phyloP scores from a whole-genome alignment of 345 rosid species.

The Lepidium africanum region DNA sequence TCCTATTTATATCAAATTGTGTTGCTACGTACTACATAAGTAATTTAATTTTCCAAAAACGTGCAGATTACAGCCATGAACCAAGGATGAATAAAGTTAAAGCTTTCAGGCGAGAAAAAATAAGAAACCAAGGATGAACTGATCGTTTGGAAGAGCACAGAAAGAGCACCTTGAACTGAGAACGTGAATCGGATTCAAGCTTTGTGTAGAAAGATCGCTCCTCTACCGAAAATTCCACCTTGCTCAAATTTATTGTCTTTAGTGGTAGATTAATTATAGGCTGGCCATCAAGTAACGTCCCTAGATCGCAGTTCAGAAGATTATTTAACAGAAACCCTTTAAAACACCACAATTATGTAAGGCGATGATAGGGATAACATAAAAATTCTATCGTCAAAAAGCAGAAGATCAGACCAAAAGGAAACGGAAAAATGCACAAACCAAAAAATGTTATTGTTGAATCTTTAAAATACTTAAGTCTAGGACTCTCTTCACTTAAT shows the following conservation, averaged over 20 bases:
- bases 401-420: not conserved
- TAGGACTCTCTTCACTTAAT: conserved; percentile 2
- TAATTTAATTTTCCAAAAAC: not conserved
- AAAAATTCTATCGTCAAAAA: not conserved
- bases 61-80: not conserved
- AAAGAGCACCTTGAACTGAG: conserved; percentile 72
- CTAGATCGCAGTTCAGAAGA: conserved; percentile 35
- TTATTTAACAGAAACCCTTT: conserved; percentile 16
- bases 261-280: conserved; percentile 86
- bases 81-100: not conserved
- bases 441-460: not conserved
- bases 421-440: not conserved
- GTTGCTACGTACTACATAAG: not conserved
- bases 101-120: too few species aligned
- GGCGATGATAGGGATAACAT: not conserved
- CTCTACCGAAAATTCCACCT: conserved; percentile 69
- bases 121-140: not conserved
- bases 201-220: conserved; percentile 78
- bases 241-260: conserved; percentile 50
- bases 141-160: not conserved
- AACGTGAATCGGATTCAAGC: conserved; percentile 76
- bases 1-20: not conserved
- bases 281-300: conserved; percentile 75
- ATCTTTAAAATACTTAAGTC: not conserved
- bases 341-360: not conserved